phyloP scores from a whole-genome alignment of 2,329 filamentous ascomycete genomes.

The Verticillium tricorpus region DNA sequence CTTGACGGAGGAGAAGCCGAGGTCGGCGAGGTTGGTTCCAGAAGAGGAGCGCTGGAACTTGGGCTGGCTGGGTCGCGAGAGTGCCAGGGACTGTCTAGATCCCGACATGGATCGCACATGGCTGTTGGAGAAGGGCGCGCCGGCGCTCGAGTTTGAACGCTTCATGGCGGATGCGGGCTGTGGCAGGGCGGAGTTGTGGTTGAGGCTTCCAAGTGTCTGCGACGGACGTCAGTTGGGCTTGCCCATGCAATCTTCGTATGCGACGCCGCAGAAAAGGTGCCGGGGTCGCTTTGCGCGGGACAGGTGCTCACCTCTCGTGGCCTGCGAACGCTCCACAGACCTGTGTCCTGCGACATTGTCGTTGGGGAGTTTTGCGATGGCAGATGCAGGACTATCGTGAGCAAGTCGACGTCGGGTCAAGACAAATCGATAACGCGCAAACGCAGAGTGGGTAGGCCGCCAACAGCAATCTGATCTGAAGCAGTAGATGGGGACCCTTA shows the following conservation, averaged over 20 bases:
- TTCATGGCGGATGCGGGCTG: slow-evolving; percentile 93
- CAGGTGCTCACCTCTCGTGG: slow-evolving; percentile 71
- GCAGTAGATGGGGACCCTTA: background rate
- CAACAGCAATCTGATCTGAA: background rate
- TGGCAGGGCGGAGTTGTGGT: slow-evolving; percentile 78
- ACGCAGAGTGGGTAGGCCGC: background rate
- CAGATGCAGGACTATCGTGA: background rate
- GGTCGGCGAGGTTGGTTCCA: slow-evolving; percentile 72
- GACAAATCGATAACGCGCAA: background rate
- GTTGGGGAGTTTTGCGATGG: slow-evolving; percentile 9
- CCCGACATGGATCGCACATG: slow-evolving; percentile 81
- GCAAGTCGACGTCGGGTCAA: background rate
- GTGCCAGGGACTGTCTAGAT: slow-evolving; percentile 79
- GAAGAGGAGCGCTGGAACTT: slow-evolving; percentile 83
- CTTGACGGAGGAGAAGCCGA: slow-evolving; percentile 78
- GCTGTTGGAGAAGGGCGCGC: slow-evolving; percentile 58
- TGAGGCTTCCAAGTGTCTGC: slow-evolving; percentile 83
- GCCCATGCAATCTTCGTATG: background rate
- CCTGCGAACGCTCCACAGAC: slow-evolving; percentile 86
- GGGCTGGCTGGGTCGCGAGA: slow-evolving; percentile 78
- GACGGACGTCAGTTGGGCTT: slow-evolving; percentile 5
- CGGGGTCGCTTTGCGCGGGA: slow-evolving; percentile 1
- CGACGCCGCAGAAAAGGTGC: background rate
- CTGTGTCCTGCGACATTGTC: slow-evolving; percentile 80
- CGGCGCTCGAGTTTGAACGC: slow-evolving; percentile 75